Evolutionary conservation across 2,329 filamentous ascomycete species (phyloP).

Genomic region (Trichoderma koningii): DNA sequence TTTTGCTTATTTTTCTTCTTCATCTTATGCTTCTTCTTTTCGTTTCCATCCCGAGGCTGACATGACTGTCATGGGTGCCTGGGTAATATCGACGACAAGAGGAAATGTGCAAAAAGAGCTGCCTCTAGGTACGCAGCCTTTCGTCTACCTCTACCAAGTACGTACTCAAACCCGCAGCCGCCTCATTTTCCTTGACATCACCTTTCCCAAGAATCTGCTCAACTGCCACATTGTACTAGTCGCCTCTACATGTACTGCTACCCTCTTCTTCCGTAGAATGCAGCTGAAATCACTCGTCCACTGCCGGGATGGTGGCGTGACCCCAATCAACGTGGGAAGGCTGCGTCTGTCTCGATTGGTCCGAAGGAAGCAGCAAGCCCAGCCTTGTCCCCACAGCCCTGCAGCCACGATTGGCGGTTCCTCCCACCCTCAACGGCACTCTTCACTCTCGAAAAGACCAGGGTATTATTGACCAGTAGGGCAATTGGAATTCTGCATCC

Average conservation of each 20-base stretch:
- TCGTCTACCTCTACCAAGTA: too few relatives aligned
- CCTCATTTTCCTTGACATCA: neutral
- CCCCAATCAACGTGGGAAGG: constrained; percentile 11
- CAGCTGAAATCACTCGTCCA: constrained; percentile 14
- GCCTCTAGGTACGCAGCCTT: too few relatives aligned
- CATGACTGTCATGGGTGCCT: too few relatives aligned
- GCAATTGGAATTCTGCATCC: neutral
- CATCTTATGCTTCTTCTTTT: neutral
- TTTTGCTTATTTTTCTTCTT: neutral
- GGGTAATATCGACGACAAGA: too few relatives aligned
- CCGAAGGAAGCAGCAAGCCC: neutral
- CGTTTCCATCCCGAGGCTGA: too few relatives aligned
- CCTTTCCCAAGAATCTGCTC: neutral
- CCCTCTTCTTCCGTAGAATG: neutral
- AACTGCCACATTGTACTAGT: too few relatives aligned
- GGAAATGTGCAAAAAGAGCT: too few relatives aligned
- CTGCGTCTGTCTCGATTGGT: constrained; percentile 10
- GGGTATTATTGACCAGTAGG: neutral
- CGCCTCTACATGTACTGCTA: neutral
- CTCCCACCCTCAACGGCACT: neutral
- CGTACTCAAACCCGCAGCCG: too few relatives aligned
- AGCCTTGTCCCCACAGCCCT: neutral
- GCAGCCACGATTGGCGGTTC: constrained; percentile 14
- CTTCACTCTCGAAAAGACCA: neutral
- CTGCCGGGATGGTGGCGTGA: constrained; percentile 25